A percentile compares a stretch with the other conserved stretches of the same genome.
Conservation (phyloP, 2,329 filamentous ascomycete genomes). For the Paraconiothyrium sp. region DNA sequence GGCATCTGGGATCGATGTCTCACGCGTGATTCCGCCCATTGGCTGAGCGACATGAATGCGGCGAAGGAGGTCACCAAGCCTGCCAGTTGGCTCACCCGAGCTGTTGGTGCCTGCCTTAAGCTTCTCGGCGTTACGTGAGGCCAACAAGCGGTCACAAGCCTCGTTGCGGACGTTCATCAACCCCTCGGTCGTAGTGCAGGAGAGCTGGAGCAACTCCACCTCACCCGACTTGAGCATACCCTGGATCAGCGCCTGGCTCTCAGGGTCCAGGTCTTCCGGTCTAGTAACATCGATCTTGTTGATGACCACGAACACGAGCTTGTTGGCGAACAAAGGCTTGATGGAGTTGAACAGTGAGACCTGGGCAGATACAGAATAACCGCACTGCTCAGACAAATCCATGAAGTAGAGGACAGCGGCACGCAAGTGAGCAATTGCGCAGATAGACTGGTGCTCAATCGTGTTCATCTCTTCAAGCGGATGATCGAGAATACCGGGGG, state of each 20-base stretch:
- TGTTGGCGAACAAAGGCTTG: conserved; percentile 96
- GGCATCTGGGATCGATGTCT: conserved; percentile 89
- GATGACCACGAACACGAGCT: conserved; percentile 94
- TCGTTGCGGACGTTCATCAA: conserved; percentile 95
- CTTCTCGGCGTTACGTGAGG: conserved; percentile 93
- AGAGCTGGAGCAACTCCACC: conserved; percentile 91
- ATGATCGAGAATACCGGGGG: conserved; percentile 97
- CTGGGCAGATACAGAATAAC: conserved; percentile 91
- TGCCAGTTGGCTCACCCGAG: conserved; percentile 77
- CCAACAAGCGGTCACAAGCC: conserved; percentile 90
- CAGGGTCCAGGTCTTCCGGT: conserved; percentile 85
- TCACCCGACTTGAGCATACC: conserved; percentile 84
- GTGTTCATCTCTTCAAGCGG: conserved; percentile 98
- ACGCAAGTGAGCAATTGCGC: conserved; percentile 94
- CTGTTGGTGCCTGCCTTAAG: conserved; percentile 87
- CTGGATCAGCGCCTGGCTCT: conserved; percentile 80
- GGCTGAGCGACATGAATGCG: conserved; percentile 98
- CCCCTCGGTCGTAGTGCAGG: conserved; percentile 93
- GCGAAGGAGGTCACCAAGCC: conserved; percentile 88
- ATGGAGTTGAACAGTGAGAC: conserved; percentile 96
- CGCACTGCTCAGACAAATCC: conserved; percentile 96
- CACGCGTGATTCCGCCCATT: conserved; percentile 78
- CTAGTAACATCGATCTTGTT: conserved; percentile 97
- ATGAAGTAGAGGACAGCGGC: conserved; percentile 98
- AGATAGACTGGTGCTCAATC: conserved; percentile 99